Evolutionary conservation across 1,139 yeast species (phyloP).

Genomic region (Yamadazyma epiphylla): DNA sequence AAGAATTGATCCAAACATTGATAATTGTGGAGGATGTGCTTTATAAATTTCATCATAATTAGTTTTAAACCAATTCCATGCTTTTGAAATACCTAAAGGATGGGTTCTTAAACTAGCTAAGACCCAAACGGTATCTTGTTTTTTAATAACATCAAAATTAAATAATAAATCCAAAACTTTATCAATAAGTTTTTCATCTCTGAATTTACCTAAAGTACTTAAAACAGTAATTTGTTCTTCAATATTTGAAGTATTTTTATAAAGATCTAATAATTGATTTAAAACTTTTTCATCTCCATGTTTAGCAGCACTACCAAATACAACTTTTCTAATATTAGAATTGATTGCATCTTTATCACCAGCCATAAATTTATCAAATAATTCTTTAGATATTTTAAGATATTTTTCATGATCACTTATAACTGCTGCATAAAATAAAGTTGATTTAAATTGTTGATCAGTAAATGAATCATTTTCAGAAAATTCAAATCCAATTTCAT

Average conservation of each 20-base stretch:
- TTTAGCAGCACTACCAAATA: constrained; percentile 67
- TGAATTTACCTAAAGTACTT: constrained; percentile 70
- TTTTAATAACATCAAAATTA: constrained; percentile 65
- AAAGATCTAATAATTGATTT: constrained; percentile 60
- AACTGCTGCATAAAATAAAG: constrained; percentile 69
- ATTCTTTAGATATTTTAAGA: constrained; percentile 48
- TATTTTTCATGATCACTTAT: constrained; percentile 54
- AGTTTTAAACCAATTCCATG: constrained; percentile 74
- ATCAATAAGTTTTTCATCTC: constrained; percentile 51
- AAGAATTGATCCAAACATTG: constrained; percentile 75
- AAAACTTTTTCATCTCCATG: constrained; percentile 62
- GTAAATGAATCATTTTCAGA: constrained; percentile 60
- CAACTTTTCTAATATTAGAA: constrained; percentile 73
- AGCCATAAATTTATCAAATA: constrained; percentile 55
- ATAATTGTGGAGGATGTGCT: constrained; percentile 75
- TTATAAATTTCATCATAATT: constrained; percentile 69
- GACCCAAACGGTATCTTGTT: constrained; percentile 81
- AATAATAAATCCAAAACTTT: constrained; percentile 60
- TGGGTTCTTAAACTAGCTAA: constrained; percentile 67
- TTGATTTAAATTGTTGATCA: constrained; percentile 70
- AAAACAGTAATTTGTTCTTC: constrained; percentile 80
- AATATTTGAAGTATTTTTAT: constrained; percentile 59
- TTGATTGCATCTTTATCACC: constrained; percentile 74
- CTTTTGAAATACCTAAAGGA: constrained; percentile 56
- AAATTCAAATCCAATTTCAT: constrained; percentile 69